Conservation (phyloP, 108 stramenopile genomes). For the Cyclotella sp. region DNA sequence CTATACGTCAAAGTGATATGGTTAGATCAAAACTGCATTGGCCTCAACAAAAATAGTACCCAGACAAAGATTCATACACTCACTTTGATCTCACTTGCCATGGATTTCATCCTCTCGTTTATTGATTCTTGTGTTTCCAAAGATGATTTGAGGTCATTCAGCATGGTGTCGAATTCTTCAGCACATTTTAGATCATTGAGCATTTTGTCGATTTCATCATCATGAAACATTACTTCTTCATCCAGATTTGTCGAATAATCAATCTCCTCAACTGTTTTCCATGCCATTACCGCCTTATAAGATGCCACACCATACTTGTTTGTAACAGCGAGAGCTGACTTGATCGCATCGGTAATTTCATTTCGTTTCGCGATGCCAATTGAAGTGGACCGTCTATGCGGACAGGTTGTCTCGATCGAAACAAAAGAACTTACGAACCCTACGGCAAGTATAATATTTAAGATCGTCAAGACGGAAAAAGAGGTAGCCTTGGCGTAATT, state of each 20-base stretch:
- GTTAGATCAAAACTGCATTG: background rate
- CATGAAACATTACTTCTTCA: background rate
- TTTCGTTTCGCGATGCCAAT: background rate
- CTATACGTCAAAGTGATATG: background rate
- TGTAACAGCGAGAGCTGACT: background rate
- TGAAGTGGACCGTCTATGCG: background rate
- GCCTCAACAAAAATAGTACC: background rate
- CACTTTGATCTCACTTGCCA: conserved; percentile 12
- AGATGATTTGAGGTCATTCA: background rate
- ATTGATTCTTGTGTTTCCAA: background rate
- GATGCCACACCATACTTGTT: conserved; percentile 7
- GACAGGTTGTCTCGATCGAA: background rate
- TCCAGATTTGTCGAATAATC: conserved; percentile 4
- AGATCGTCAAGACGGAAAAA: too few relatives aligned
- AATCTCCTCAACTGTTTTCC: conserved; percentile 15
- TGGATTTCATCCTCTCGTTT: conserved; percentile 2
- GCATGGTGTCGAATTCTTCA: conserved; percentile 5
- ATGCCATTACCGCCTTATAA: conserved; percentile 2
- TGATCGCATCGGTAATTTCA: conserved; percentile 3
- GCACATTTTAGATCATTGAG: background rate
- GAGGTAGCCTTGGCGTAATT: too few relatives aligned
- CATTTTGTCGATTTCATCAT: background rate
- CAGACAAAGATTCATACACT: background rate
- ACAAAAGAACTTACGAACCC: background rate
- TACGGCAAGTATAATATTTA: background rate